Base-by-base conservation (phyloP, 192 early-diverging fungal species). In the Lunasporangiospora selenospora region DNA sequence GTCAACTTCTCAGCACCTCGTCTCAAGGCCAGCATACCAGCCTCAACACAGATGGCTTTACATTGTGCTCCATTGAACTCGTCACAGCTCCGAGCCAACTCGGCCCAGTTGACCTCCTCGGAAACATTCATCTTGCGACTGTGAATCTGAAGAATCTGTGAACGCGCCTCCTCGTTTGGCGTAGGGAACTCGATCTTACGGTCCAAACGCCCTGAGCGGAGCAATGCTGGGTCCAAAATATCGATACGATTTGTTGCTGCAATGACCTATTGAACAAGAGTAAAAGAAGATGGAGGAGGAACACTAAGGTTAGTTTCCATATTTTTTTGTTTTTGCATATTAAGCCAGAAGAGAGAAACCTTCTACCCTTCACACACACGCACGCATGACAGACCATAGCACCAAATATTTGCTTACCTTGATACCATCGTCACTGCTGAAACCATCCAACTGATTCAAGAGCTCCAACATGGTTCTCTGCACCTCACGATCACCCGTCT, bases 31-130 rank as follows among this genome's bases (percentile, higher is more conserved):
- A 98, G 88, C 97, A 99, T 99, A 51, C 97, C 95, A 9, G 95
- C 95, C 77, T 97, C 95, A 16, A 98, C 96, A 78, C 97, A 99
- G 40, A 98, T 91, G 31, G 97, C 97, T 81, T 99, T 99, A 85
- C 93, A 96, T 75, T 99, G 97, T 10, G 97, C 97, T 30, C 97
- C 97, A 63, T 99, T 99, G 67, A 99, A 99, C 78, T 99, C 97
- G 71, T 99, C 95, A 78, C 95, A 97, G 24, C 87, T 91, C 41
- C 97, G 81, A 10, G 95, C 90, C 39, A 99, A 80, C 80, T 99
- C 97, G 21, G 95, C 95, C 86, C 91, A 98, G 83, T 99, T 97
- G 59, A 98, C 94, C 65, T 96, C 90, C 32, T 84, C 75, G 21
- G 86, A 87, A n/a, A 98, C 92, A 41, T 91, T 96, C 97, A 99